Evolutionary conservation across 768 basidiomycete species (phyloP), one percentile per base, ranked within the genome.

Genomic region (Coprinopsis cinerea): DNA sequence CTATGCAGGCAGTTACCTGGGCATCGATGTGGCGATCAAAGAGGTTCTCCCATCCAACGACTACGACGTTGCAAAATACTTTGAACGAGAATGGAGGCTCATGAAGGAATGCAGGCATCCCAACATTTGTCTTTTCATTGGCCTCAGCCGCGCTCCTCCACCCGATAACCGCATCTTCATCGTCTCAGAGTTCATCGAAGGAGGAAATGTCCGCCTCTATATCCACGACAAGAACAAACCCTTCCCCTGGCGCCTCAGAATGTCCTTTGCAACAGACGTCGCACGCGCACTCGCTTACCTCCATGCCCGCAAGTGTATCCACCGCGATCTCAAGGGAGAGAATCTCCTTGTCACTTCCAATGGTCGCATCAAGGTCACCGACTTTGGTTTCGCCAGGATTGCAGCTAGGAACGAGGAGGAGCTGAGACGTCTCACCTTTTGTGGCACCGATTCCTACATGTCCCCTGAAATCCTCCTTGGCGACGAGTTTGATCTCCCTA

Each of bases 11-110:
- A 78, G 68, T 24, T 99, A 99, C 69, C 84, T 99, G 28, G 96
- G 96, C 6, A 90, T 96, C 56, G 90, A 96, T 55, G 88, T 96
- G 28, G 93, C 93, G 27, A 91, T 97, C 67, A 96, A 96, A 66
- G 94, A 98, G 69, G 92, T 98, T 2, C 74, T 96, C 6, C 92
- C 92, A 0, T 92, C 88, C 18, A 86, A 69, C 4, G 90, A 88
- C 51, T 97, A 97, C 67, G 92, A 96, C 59, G 92, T 96, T 28
- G 78, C 85, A 58, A 99, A 99, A 68, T 98, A 99, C 71, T 95
- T 98, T 64, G 91, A 95, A 61, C 80, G 95, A n/a, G 95, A 99
- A 75, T 96, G 93, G 91, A 78, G 90, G 25, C 79, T 98, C 25
- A 96, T 97, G 92, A 92, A 92, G 76, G 89, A 92, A 71, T 86